Evolutionary conservation across 2,329 filamentous ascomycete species (phyloP), one percentile per base, ranked within the genome.

Genomic region (Plenodomus biglobosus): DNA sequence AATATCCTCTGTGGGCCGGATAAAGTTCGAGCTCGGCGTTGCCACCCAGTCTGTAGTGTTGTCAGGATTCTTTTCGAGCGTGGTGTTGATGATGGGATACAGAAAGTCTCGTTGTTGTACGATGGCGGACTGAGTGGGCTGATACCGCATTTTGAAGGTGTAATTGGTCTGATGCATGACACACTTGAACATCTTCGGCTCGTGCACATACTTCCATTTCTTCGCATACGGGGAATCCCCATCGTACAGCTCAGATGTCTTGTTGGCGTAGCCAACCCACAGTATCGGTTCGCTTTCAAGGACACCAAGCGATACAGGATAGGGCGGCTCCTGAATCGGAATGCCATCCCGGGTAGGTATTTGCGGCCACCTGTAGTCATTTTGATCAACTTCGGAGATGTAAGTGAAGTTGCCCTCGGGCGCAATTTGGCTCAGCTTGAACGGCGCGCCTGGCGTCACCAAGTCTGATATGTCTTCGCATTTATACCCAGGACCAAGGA

Each of bases 401-500:
- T 73, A 73, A 2, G 67, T 57, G 22, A 60, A 58, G 21, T 62
- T 55, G 17, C 69, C 70, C 37, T 64, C 27, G 1, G 70, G 70
- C 2, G 69, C 68, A 4, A 72, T 52, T n/a, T 52, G 34, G 17
- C 53, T 61, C 2, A 64, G 44, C n/a, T 62, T 61, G 47, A 72
- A 69, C 0, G 69, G 66, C 3, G 61, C 48, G 15, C 59, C 51
- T 1, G 44, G 41, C 11, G 40, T 39, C 4, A 53, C 40, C 8
- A 52, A 39, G 16, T 61, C 39, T 7, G 40, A 57, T 35, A 65
- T 52, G 17, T 71, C 59, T 10, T 66, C 61, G 40, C 70, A 72
- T 41, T 70, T 67, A 51, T 73, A 73, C 3, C 69, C 70, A 5
- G 69, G 70, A 11, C 61, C 70, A 30, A 61, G 16, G 41, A 73